Base-by-base conservation (phyloP, 371 early-diverging fungal genomes). In the Lichtheimia hyalospora region DNA sequence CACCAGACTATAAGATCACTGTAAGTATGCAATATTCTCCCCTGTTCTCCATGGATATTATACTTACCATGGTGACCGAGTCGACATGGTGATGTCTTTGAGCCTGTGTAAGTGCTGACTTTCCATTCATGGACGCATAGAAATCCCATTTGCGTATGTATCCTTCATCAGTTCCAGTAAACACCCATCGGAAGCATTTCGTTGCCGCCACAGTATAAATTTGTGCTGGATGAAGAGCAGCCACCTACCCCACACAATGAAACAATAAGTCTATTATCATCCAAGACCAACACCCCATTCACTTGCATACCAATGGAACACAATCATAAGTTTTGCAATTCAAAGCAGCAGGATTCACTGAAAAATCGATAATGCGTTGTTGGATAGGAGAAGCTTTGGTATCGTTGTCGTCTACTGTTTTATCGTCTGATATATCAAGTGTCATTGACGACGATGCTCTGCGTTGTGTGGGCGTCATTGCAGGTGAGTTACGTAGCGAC, bases 111-210 rank as follows among this genome's bases (percentile, higher is more conserved):
- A 98, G 74, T 46, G 76, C 55, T 4, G 87, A 77, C 56, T 91
- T 91, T 1, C 97, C 97, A 62, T 90, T 91, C 73, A 95, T 84
- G 0, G 96, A 88, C 6, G 88, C 84, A 62, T 87, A 87, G 61
- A 95, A 94, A 64, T 98, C 97, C 81, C 89, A 98, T 74, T 95
- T 96, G 24, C 95, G 81, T 48, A 98, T 87, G 68, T 88, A 90
- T 24, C 96, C 97, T 70, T 98, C 97, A 34, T 93, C 95, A 2
- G 92, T 91, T 13, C 97, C 98, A 1, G 94, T 94, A 40, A 96
- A 88, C 13, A 96, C 71, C 96, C 96, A 97, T 53, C 90, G 88
- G 86, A 89, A 92, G 67, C 92, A 89, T 21, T 78, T 73, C 0
- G 95, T 95, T 0, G 91, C 83, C 0, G 92, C 87, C 42, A 90